phyloP scores from a whole-genome alignment of 345 rosid genomes.

The Ceriops decandra region DNA sequence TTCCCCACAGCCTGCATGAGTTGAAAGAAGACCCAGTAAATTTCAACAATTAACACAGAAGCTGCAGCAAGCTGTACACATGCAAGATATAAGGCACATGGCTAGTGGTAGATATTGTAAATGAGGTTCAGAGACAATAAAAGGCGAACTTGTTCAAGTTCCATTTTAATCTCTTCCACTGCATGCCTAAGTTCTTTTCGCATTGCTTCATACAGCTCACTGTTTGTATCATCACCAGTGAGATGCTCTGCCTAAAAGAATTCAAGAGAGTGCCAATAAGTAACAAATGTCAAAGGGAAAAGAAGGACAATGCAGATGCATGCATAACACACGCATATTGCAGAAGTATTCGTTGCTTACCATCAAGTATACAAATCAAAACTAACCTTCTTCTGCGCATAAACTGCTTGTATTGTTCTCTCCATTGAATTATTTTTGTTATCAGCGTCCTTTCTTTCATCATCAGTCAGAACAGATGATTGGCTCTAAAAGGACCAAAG shows the following conservation, averaged over 20 bases:
- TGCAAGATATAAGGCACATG: not conserved
- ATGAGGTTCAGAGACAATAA: conserved; percentile 13
- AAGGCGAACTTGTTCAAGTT: conserved; percentile 50
- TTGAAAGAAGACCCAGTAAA: conserved; percentile 14
- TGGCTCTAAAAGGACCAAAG: conserved; percentile 59
- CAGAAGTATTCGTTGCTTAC: not conserved
- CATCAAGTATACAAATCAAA: conserved; percentile 13
- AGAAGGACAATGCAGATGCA: not conserved
- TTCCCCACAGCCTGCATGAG: conserved; percentile 48
- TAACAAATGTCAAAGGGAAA: conserved; percentile 8
- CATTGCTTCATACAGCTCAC: conserved; percentile 56
- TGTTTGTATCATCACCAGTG: conserved; percentile 36
- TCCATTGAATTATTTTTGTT: conserved; percentile 46
- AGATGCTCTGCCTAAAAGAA: conserved; percentile 48
- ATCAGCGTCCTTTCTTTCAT: conserved; percentile 58
- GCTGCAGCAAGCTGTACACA: conserved; percentile 4
- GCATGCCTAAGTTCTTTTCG: conserved; percentile 68
- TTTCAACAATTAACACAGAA: conserved; percentile 14
- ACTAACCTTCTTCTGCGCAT: conserved; percentile 71
- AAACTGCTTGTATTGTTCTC: conserved; percentile 64
- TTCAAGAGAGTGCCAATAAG: conserved; percentile 12
- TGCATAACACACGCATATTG: not conserved
- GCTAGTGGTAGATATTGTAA: not conserved
- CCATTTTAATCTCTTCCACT: conserved; percentile 61
- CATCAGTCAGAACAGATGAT: conserved; percentile 85